These are phyloP conservation scores for Gardenia jasminoides DNA, from an alignment of 257 asterid species.

Conservation along the genomic window DNA sequence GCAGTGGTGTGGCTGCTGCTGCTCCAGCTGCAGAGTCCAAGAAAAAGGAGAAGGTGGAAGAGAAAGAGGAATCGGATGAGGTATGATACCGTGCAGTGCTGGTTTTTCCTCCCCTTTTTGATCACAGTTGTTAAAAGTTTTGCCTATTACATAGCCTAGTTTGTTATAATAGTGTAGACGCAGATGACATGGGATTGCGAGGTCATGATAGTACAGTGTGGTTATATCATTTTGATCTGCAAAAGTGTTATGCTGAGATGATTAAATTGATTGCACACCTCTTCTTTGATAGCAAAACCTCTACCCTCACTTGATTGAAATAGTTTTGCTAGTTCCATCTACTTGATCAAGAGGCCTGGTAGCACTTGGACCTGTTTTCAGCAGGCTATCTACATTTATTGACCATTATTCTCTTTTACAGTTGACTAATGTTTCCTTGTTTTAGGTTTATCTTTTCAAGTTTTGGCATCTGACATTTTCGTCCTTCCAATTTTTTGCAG, in stretches of 20 bases:
- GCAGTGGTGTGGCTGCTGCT: slow-evolving; percentile 18
- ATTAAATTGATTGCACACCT: neutral
- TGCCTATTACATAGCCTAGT: neutral
- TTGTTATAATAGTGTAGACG: neutral
- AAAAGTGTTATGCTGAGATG: neutral
- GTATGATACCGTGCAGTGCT: neutral
- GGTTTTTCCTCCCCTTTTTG: neutral
- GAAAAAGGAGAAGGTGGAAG: slow-evolving; percentile 22
- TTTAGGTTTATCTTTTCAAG: too few species aligned
- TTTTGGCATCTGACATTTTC: neutral
- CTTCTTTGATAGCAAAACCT: neutral
- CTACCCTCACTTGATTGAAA: neutral
- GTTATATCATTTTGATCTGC: neutral
- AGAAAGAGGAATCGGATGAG: slow-evolving; percentile 31
- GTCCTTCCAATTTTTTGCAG: slow-evolving; percentile 11
- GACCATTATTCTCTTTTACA: too few species aligned
- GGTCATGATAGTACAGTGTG: neutral
- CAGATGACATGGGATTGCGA: neutral
- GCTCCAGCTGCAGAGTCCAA: slow-evolving; percentile 14
- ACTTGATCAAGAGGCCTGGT: neutral
- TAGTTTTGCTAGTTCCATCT: neutral
- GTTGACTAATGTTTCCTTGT: too few species aligned
- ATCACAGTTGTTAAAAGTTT: neutral
- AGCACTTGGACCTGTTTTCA: neutral
- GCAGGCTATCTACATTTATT: neutral